A percentile compares a stretch with the other conserved stretches of the same genome.
Evolutionary conservation across 2,329 filamentous ascomycete species (phyloP).

Genomic region (Alternaria tenuissima): DNA sequence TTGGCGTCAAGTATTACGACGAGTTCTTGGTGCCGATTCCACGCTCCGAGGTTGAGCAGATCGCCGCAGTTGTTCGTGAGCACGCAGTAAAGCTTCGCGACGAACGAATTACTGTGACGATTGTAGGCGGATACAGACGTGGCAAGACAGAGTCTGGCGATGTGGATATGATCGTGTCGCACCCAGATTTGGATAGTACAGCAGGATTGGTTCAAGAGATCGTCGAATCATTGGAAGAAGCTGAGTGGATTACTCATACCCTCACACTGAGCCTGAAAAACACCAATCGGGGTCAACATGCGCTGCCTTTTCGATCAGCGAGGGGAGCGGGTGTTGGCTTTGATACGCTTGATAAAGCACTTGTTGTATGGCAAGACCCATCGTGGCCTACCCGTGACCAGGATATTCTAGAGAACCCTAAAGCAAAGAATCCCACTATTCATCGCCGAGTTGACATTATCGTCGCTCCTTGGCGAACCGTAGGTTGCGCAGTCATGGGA

Average conservation of each 20-base stretch:
- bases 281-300: conserved; percentile 75
- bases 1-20: conserved; percentile 92
- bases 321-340: conserved; percentile 67
- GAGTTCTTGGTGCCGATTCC: conserved; percentile 79
- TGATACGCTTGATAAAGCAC: conserved; percentile 87
- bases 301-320: conserved; percentile 62
- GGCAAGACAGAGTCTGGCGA: conserved; percentile 79
- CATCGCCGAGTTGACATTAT: conserved; percentile 94
- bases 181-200: conserved; percentile 75
- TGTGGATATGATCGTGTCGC: conserved; percentile 85
- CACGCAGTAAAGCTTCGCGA: conserved; percentile 72
- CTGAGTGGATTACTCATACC: conserved; percentile 80
- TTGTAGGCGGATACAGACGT: conserved; percentile 83
- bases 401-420: conserved; percentile 46
- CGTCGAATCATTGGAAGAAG: conserved; percentile 73
- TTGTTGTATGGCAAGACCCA: conserved; percentile 90
- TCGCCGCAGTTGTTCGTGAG: conserved; percentile 68
- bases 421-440: conserved; percentile 70
- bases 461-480: conserved; percentile 84
- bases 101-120: conserved; percentile 63
- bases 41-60: conserved; percentile 74
- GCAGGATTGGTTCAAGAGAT: conserved; percentile 75
- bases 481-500: conserved; percentile 85
- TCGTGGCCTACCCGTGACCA: conserved; percentile 49
- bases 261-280: conserved; percentile 74